Evolutionary conservation across 257 asterid genomes (phyloP).

Genomic region (Prunella vulgaris): DNA sequence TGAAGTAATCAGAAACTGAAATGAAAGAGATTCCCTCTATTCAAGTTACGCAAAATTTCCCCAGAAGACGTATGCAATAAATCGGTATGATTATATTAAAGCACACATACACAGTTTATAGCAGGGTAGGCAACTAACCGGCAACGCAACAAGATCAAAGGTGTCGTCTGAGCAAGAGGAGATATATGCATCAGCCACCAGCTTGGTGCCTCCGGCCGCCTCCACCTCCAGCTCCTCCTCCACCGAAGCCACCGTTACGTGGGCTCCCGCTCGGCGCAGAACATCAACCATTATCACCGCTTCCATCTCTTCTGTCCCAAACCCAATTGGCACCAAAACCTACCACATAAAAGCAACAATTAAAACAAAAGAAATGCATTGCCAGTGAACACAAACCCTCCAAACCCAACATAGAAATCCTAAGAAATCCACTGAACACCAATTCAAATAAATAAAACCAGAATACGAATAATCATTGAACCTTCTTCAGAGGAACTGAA

Average conservation of each 20-base stretch:
- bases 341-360: conserved; percentile 6
- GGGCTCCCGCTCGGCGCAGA: conserved; percentile 87
- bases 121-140: conserved; percentile 42
- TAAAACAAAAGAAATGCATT: neutral
- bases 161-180: conserved; percentile 54
- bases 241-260: conserved; percentile 85
- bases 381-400: neutral
- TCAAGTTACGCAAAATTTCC: neutral
- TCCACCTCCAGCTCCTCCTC: conserved; percentile 78
- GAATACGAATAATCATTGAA: neutral
- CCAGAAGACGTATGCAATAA: neutral
- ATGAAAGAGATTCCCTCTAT: neutral
- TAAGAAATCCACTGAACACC: neutral
- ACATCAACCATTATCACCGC: conserved; percentile 74
- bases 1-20: neutral
- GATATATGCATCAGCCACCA: conserved; percentile 70
- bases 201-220: conserved; percentile 76
- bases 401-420: neutral
- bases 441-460: neutral
- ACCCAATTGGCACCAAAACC: conserved; percentile 92
- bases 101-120: neutral
- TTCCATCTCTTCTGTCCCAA: conserved; percentile 95
- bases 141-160: conserved; percentile 77
- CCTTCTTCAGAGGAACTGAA: conserved; percentile 57
- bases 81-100: neutral